A percentile compares a stretch with the other conserved stretches of the same genome.
These are phyloP conservation scores for Emmonsiellopsis sp. DNA, from an alignment of 2,329 filamentous ascomycete species.

Conservation along the genomic window DNA sequence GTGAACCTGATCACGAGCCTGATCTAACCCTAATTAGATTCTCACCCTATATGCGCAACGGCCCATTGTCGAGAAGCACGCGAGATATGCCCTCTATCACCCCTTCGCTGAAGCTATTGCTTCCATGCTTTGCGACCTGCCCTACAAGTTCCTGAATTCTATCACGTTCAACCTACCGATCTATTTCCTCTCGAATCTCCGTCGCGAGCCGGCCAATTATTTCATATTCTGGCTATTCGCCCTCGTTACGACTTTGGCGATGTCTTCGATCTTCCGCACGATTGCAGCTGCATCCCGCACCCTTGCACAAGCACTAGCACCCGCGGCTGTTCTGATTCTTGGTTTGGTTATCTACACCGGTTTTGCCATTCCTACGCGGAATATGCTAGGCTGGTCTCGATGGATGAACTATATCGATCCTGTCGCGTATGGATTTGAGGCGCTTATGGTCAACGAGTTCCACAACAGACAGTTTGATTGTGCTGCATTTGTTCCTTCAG, in stretches of 20 bases:
- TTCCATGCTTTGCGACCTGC: slow-evolving; percentile 78
- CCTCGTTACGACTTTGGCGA: slow-evolving; percentile 61
- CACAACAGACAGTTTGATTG: slow-evolving; percentile 50
- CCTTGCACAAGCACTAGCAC: slow-evolving; percentile 58
- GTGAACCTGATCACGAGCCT: slow-evolving; percentile 12
- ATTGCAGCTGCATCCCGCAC: slow-evolving; percentile 69
- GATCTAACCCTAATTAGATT: slow-evolving; percentile 44
- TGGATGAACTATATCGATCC: slow-evolving; percentile 80
- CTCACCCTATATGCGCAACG: slow-evolving; percentile 79
- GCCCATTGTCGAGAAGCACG: slow-evolving; percentile 84
- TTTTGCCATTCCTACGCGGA: slow-evolving; percentile 31
- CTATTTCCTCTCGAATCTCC: slow-evolving; percentile 81
- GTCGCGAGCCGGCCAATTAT: slow-evolving; percentile 63
- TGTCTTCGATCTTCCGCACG: slow-evolving; percentile 78
- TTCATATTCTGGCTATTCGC: slow-evolving; percentile 78
- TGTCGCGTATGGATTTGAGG: slow-evolving; percentile 70
- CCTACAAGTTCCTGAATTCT: slow-evolving; percentile 67
- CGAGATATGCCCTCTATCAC: slow-evolving; percentile 78
- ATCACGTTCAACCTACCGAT: slow-evolving; percentile 68
- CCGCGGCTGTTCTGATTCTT: slow-evolving; percentile 41
- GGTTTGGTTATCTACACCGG: slow-evolving; percentile 41
- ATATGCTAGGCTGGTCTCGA: slow-evolving; percentile 74
- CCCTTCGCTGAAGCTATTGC: slow-evolving; percentile 76
- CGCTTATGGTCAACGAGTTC: slow-evolving; percentile 78
- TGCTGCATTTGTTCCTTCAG: slow-evolving; percentile 32